A percentile compares a stretch with the other conserved stretches of the same genome.
phyloP scores from a whole-genome alignment of 2,329 filamentous ascomycete genomes.

The Thermochaetoides dissita region DNA sequence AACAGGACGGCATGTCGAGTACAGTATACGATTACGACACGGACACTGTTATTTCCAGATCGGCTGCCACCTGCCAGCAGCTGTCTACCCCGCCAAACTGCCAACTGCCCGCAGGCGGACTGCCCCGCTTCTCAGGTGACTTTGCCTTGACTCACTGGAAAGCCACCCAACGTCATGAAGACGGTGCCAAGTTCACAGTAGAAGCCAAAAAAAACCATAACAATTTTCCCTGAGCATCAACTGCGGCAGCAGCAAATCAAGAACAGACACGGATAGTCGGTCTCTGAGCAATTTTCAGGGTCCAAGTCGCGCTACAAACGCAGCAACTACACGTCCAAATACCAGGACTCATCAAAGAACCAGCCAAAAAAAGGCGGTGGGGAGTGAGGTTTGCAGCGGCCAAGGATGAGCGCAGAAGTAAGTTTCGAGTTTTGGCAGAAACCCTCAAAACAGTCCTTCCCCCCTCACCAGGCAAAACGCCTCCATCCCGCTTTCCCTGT shows the following conservation, averaged over 20 bases:
- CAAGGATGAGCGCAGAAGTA: slow-evolving; percentile 23
- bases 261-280: neutral
- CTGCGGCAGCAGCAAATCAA: slow-evolving; percentile 1
- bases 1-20: too few species aligned
- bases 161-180: slow-evolving; percentile 12
- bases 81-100: neutral
- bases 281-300: neutral
- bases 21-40: neutral
- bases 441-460: neutral
- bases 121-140: slow-evolving; percentile 16
- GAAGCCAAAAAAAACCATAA: neutral
- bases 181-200: slow-evolving; percentile 1
- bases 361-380: slow-evolving; percentile 9
- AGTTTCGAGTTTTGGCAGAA: slow-evolving; percentile 12
- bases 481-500: neutral
- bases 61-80: slow-evolving; percentile 1
- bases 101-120: neutral
- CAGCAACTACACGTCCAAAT: too few species aligned
- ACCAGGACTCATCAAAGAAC: too few species aligned
- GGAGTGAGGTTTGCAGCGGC: slow-evolving; percentile 6
- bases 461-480: slow-evolving; percentile 6
- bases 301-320: too few species aligned
- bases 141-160: slow-evolving; percentile 14
- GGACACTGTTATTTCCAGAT: slow-evolving; percentile 1
- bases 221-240: slow-evolving; percentile 1